Base-by-base conservation (phyloP, 257 asterid species). In the Paraleonurus japonicus region DNA sequence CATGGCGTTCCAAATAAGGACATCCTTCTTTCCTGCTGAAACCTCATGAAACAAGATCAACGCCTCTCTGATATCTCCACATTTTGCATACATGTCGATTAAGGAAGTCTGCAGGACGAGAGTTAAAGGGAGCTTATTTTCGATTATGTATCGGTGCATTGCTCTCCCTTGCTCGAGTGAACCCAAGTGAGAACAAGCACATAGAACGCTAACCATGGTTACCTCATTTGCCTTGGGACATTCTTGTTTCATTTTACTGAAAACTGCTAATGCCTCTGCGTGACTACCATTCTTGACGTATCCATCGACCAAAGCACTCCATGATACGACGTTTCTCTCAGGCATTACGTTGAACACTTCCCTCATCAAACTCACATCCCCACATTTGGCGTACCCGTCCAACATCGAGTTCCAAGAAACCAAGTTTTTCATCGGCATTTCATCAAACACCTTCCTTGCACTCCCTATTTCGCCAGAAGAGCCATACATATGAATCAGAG, bases 301-400 rank as follows among this genome's bases (percentile, higher is more conserved):
- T 47, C 96, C 97, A 75, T 87, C 97, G 32, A 89, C 72, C 76
- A 89, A 72, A 5, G 95, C 87, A 54, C 96, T 91, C 97, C 97
- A 91, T n/a, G 97, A 89, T 45, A 91, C 87, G 5, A 91, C 91
- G 35, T 87, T 81, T 26, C 92, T 86, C 68, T 76, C 84, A 0
- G 84, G 84, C 97, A 89, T 91, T 15, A 3, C n/a, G 37, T 85
- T 86, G 72, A 91, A 91, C 84, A 89, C 86, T 58, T 79, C 57
- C 78, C 82, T 79, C 90, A 82, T 85, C 72, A 32, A 62, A 3
- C 51, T 33, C 81, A 83, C 70, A 22, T 87, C 83, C 64, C 95
- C 87, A n/a, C 88, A 81, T 75, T 91, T 91, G 16, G 82, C 96
- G 61, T 81, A 89, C 32, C 89, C 97, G 78, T 87, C 97, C 78